A percentile compares a stretch with the other conserved stretches of the same genome.
Evolutionary conservation across 768 basidiomycete genomes (phyloP).

Genomic region (Panellus pusillus): DNA sequence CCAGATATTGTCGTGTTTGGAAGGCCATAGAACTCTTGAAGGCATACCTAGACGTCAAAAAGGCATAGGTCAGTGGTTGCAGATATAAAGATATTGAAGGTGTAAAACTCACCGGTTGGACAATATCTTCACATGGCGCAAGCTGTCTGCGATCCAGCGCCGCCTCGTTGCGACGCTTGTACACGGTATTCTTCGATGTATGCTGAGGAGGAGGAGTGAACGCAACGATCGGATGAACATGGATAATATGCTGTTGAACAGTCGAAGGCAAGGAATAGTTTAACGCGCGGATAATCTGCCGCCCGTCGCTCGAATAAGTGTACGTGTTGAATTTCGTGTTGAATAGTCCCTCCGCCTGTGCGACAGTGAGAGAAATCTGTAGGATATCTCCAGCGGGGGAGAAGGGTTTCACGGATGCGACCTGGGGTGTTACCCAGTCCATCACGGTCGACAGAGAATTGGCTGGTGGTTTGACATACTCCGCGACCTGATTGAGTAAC

Average conservation of each 20-base stretch:
- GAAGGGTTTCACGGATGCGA: constrained; percentile 5
- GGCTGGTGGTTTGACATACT: background rate
- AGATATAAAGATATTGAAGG: background rate
- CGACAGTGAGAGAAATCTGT: constrained; percentile 3
- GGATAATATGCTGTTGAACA: constrained; percentile 5
- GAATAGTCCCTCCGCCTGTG: constrained; percentile 6
- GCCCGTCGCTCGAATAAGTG: background rate
- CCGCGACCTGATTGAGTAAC: background rate
- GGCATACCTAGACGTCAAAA: constrained; percentile 4
- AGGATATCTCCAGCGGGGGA: constrained; percentile 9
- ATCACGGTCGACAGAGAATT: constrained; percentile 1
- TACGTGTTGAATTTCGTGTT: constrained; percentile 4
- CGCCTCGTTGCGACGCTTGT: background rate
- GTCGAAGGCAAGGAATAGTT: constrained; percentile 3
- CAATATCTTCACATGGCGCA: constrained; percentile 11
- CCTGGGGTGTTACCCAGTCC: constrained; percentile 8
- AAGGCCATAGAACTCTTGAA: constrained; percentile 9
- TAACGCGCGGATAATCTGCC: constrained; percentile 4
- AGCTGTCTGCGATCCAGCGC: constrained; percentile 8
- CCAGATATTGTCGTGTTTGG: constrained; percentile 13
- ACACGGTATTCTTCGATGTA: background rate
- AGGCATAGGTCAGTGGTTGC: background rate
- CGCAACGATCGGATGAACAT: constrained; percentile 8
- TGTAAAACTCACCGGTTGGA: constrained; percentile 3
- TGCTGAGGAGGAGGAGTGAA: constrained; percentile 5